These are phyloP conservation scores for Fusarium sp. DNA, from an alignment of 2,329 filamentous ascomycete genomes.

Conservation along the genomic window DNA sequence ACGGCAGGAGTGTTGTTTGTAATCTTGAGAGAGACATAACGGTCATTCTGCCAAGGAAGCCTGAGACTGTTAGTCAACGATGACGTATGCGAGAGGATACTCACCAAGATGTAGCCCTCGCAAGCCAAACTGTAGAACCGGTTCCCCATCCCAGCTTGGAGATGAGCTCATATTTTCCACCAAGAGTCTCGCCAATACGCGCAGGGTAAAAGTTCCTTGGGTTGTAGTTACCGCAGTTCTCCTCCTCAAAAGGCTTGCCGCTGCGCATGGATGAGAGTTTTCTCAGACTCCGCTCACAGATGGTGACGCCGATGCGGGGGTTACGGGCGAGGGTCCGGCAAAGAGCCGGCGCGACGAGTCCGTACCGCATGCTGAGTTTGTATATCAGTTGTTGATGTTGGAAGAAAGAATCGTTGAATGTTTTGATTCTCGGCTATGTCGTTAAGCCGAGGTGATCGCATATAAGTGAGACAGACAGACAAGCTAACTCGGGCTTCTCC, in stretches of 20 bases:
- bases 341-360: slow-evolving; percentile 16
- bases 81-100: slow-evolving; percentile 12
- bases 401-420: neutral
- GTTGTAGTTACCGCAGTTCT: slow-evolving; percentile 40
- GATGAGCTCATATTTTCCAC: slow-evolving; percentile 51
- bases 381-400: neutral
- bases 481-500: neutral
- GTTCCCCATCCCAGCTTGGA: slow-evolving; percentile 54
- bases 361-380: slow-evolving; percentile 21
- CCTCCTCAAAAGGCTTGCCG: slow-evolving; percentile 39
- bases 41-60: slow-evolving; percentile 41
- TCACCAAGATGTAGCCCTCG: slow-evolving; percentile 40
- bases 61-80: slow-evolving; percentile 9
- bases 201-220: slow-evolving; percentile 49
- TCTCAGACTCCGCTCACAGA: slow-evolving; percentile 5
- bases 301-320: slow-evolving; percentile 4
- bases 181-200: slow-evolving; percentile 48
- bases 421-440: neutral
- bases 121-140: slow-evolving; percentile 56
- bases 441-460: neutral
- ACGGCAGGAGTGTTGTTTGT: slow-evolving; percentile 42
- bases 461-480: neutral
- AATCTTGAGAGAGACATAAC: slow-evolving; percentile 45
- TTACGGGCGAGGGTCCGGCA: slow-evolving; percentile 16
- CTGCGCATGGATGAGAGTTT: slow-evolving; percentile 22